Conservation (phyloP, 768 basidiomycete species). For the Pisolithus tinctorius region DNA sequence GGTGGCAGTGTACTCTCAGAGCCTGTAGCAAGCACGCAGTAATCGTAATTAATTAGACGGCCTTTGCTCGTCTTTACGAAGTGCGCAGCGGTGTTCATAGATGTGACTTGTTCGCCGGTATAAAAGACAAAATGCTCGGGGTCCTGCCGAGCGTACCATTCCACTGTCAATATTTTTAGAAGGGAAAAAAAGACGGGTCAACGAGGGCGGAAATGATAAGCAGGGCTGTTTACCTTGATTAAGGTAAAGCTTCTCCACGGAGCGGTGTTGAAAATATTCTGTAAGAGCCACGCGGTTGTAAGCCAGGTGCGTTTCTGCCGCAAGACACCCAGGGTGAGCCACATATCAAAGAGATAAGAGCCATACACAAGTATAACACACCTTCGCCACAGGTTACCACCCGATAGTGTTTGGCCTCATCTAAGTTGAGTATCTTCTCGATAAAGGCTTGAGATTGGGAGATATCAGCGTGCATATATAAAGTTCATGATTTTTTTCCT, state of each 20-base stretch:
- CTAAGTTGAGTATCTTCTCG: constrained; percentile 57
- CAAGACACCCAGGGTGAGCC: constrained; percentile 2
- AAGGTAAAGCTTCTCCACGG: constrained; percentile 53
- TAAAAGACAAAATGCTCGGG: constrained; percentile 49
- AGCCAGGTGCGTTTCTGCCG: constrained; percentile 37
- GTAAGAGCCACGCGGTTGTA: constrained; percentile 50
- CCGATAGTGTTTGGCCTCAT: constrained; percentile 42
- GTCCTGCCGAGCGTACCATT: constrained; percentile 57
- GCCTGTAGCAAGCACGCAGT: constrained; percentile 64
- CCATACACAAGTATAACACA: constrained; percentile 7
- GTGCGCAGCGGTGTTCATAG: constrained; percentile 32
- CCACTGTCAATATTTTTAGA: constrained; percentile 24
- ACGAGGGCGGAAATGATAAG: not conserved
- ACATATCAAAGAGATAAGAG: constrained; percentile 21
- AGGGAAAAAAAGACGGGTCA: not conserved
- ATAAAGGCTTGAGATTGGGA: constrained; percentile 46
- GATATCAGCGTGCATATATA: not conserved
- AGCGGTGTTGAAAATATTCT: constrained; percentile 56
- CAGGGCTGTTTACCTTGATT: constrained; percentile 32
- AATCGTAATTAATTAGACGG: constrained; percentile 46
- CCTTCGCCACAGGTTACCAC: constrained; percentile 60
- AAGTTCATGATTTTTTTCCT: constrained; percentile 1
- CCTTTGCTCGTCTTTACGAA: constrained; percentile 42
- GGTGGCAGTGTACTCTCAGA: constrained; percentile 58
- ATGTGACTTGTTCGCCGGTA: constrained; percentile 40